Evolutionary conservation across 2,329 filamentous ascomycete species (phyloP), one percentile per base, ranked within the genome.

Genomic region (Simplicillium aogashimaense): DNA sequence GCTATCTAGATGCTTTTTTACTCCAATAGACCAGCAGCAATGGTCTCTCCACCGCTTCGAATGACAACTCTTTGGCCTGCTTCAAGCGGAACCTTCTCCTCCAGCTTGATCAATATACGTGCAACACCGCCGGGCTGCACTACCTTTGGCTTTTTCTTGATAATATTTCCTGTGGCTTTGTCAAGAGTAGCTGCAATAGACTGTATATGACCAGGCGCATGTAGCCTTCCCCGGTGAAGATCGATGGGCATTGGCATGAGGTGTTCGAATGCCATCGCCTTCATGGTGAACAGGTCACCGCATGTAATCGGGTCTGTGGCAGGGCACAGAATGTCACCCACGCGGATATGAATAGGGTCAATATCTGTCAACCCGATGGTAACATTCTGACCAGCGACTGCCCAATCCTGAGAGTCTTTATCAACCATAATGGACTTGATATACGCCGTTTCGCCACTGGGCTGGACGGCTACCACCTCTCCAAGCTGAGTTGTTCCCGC

Each of bases 171-270:
- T 2, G 76, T 86, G 8, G 72, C 70, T 61, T 94, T 94, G 59
- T 95, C 86, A 34, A 97, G 60, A 2, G 80, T 70, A 1, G 83
- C 85, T 8, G 83, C 64, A 47, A 97, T 70, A 45, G 78, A 74
- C 39, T 72, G 70, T 32, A 98, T 83, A 36, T 76, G 75, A 0
- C 85, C 92, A 1, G 86, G 73, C 0, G 81, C 78, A 57, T 95
- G 85, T 38, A 97, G 64, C 8, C 88, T 74, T 0, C 92, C 92
- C 15, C 87, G 72, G 58, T 95, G 89, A 8, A 98, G 78, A 53
- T 97, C 90, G 9, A 97, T 77, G 17, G 78, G 77, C 77, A 90
- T 92, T 0, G 90, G 90, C 62, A 89, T 82, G 13, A 98, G 64
- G 46, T 90, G 82, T 45, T 95, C 87, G 53, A 97, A 94, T 0